These are phyloP conservation scores for Lipomyces orientalis DNA, from an alignment of 805 yeast species.

Conservation along the genomic window DNA sequence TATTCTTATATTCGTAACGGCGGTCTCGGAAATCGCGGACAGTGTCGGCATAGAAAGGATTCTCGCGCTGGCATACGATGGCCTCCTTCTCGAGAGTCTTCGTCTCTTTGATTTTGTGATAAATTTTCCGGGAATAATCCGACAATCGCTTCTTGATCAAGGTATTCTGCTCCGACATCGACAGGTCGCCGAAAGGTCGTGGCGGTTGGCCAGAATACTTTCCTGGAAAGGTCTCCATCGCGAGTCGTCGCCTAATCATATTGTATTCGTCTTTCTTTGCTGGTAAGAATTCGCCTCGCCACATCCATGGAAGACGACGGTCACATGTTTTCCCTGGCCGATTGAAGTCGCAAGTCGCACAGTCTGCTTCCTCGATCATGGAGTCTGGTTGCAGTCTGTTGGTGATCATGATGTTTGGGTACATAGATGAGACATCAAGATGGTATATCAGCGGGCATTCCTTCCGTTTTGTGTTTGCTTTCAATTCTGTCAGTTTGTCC, in stretches of 20 bases:
- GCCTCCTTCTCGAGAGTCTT: conserved; percentile 89
- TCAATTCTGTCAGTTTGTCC: conserved; percentile 61
- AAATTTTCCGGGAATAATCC: conserved; percentile 84
- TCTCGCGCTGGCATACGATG: conserved; percentile 94
- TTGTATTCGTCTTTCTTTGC: conserved; percentile 89
- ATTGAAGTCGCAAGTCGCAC: conserved; percentile 97
- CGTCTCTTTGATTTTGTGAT: conserved; percentile 78
- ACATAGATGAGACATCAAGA: conserved; percentile 99
- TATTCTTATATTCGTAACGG: conserved; percentile 91
- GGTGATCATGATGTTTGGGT: conserved; percentile 97
- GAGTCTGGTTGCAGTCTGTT: conserved; percentile 98
- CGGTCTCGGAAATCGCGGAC: conserved; percentile 94
- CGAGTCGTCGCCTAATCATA: conserved; percentile 84
- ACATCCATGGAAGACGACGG: conserved; percentile 89
- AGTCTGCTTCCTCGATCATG: conserved; percentile 91
- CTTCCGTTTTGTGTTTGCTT: conserved; percentile 62
- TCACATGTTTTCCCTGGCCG: conserved; percentile 95
- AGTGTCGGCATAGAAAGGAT: conserved; percentile 94
- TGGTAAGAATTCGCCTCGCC: conserved; percentile 97
- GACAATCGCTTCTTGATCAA: conserved; percentile 76
- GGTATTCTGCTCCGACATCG: conserved; percentile 76
- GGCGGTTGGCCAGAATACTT: conserved; percentile 60
- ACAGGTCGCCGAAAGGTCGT: conserved; percentile 74
- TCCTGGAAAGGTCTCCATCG: conserved; percentile 76
- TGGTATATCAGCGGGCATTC: conserved; percentile 92